A percentile compares a stretch with the other conserved stretches of the same genome.
Conservation (phyloP, 805 yeast genomes). For the Saturnispora zaruensis region DNA sequence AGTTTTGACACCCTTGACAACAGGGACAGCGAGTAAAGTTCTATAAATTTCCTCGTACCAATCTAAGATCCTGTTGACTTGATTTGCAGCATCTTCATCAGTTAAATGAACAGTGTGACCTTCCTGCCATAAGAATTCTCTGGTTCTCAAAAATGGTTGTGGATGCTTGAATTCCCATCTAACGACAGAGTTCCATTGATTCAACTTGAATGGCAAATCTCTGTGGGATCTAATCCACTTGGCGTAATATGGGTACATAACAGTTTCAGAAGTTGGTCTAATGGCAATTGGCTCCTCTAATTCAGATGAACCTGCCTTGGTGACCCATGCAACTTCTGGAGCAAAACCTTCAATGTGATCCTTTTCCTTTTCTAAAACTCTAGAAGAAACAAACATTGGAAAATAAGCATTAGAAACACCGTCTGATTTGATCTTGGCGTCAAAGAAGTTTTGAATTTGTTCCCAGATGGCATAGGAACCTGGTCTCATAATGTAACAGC, state of each 20-base stretch:
- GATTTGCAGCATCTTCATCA: conserved; percentile 67
- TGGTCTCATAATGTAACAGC: conserved; percentile 97
- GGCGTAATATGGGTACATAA: conserved; percentile 98
- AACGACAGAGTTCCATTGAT: conserved; percentile 99
- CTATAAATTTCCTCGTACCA: conserved; percentile 78
- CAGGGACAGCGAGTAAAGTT: conserved; percentile 95
- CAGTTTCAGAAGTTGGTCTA: conserved; percentile 98
- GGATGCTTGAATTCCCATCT: conserved; percentile 99
- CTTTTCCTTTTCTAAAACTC: conserved; percentile 92
- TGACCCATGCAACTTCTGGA: conserved; percentile 99
- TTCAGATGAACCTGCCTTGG: conserved; percentile 88
- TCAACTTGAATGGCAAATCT: conserved; percentile 90
- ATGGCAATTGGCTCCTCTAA: conserved; percentile 98
- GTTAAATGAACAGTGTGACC: conserved; percentile 98
- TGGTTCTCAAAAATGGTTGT: conserved; percentile 96
- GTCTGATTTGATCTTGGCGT: conserved; percentile 66
- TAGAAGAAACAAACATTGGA: conserved; percentile 95
- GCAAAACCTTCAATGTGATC: conserved; percentile 99
- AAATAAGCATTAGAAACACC: conserved; percentile 95
- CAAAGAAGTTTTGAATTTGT: conserved; percentile 80
- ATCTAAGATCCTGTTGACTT: conserved; percentile 80
- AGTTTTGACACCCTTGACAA: conserved; percentile 88
- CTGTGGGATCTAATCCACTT: conserved; percentile 99
- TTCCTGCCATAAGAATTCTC: conserved; percentile 99
- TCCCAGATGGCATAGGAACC: conserved; percentile 95